Conservation (phyloP, 306 rosid species). For the Fragaria iinumae region DNA sequence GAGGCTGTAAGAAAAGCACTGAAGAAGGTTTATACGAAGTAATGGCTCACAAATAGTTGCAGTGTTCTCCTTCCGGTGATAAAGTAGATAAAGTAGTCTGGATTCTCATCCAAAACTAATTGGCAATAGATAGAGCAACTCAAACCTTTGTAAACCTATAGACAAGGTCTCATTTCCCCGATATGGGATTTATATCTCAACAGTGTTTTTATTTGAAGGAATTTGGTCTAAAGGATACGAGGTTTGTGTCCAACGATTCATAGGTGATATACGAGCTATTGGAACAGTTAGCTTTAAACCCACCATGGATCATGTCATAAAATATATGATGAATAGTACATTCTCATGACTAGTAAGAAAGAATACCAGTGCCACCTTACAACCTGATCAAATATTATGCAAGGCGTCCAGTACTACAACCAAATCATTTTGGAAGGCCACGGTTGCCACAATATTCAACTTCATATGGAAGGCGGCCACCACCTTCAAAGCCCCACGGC, state of each 20-base stretch:
- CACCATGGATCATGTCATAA: background rate
- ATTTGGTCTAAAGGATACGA: too few species aligned
- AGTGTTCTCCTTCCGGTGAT: too few species aligned
- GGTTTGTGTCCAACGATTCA: too few species aligned
- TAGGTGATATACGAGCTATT: background rate
- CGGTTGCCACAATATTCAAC: background rate
- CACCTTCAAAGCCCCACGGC: background rate
- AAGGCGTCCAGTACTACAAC: background rate
- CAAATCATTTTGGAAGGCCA: background rate
- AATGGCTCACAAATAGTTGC: background rate
- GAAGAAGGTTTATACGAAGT: background rate
- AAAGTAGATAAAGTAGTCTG: too few species aligned
- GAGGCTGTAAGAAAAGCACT: background rate
- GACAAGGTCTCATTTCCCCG: too few species aligned
- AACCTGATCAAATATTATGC: too few species aligned
- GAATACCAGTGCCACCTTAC: background rate
- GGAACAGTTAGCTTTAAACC: background rate
- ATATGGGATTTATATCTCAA: too few species aligned
- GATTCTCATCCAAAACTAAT: background rate
- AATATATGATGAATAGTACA: too few species aligned
- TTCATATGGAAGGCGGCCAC: background rate
- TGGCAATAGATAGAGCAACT: background rate
- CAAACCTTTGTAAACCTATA: too few species aligned
- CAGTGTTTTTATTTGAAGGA: too few species aligned
- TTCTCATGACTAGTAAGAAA: too few species aligned